A percentile compares a stretch with the other conserved stretches of the same genome.
phyloP scores from a whole-genome alignment of 2,329 filamentous ascomycete species.

The Ascomycota sp. region DNA sequence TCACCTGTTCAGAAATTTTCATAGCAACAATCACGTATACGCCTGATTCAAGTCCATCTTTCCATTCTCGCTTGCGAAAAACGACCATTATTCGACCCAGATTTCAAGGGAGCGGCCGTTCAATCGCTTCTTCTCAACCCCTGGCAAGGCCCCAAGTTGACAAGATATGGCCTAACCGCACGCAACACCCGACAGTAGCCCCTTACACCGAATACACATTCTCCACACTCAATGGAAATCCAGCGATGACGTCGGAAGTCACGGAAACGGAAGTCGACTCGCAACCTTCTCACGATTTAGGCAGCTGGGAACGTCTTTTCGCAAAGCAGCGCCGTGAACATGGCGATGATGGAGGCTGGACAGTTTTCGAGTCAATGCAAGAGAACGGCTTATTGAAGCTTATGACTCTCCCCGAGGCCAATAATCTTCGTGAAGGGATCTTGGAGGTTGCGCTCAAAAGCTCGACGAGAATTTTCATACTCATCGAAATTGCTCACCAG shows the following conservation, averaged over 20 bases:
- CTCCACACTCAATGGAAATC: not conserved
- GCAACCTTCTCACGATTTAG: conserved; percentile 2
- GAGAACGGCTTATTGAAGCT: conserved; percentile 3
- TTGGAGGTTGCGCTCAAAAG: conserved; percentile 9
- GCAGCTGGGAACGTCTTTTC: conserved; percentile 5
- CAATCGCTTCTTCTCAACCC: too few species aligned
- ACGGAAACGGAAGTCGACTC: conserved; percentile 1
- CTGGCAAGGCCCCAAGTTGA: too few species aligned
- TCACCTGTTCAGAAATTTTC: too few species aligned
- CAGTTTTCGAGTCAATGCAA: conserved; percentile 7
- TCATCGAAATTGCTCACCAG: conserved; percentile 9
- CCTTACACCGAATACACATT: not conserved
- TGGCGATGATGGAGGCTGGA: conserved; percentile 9
- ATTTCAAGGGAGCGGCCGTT: too few species aligned
- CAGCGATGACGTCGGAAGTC: conserved; percentile 1
- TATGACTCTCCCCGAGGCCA: conserved; percentile 6
- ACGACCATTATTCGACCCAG: too few species aligned
- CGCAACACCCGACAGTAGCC: too few species aligned
- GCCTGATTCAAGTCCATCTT: too few species aligned
- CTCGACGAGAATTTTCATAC: conserved; percentile 6
- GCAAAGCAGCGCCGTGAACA: conserved; percentile 4
- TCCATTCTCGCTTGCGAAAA: too few species aligned
- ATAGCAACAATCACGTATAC: too few species aligned
- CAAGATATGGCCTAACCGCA: too few species aligned
- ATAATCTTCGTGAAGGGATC: conserved; percentile 10